Evolutionary conservation across 192 early-diverging fungal species (phyloP).

Genomic region (Backusella psychrophila): DNA sequence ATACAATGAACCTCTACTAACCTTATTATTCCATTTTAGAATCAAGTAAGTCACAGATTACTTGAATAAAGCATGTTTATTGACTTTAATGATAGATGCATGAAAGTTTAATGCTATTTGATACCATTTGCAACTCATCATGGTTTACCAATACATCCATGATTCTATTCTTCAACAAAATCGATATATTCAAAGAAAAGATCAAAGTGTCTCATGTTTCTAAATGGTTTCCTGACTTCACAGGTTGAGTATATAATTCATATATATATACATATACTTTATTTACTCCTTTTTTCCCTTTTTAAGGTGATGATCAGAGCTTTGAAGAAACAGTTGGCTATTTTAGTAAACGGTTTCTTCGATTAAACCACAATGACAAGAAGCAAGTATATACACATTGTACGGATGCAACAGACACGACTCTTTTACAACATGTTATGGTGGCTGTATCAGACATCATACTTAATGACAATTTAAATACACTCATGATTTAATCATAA

Average conservation of each 20-base stretch:
- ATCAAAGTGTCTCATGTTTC: constrained; percentile 41
- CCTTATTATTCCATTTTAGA: constrained; percentile 3
- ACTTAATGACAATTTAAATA: constrained; percentile 41
- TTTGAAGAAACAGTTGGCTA: constrained; percentile 31
- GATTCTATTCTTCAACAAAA: constrained; percentile 62
- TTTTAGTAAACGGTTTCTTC: constrained; percentile 42
- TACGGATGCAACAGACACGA: constrained; percentile 54
- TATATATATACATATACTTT: too few relatives aligned
- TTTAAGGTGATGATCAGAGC: constrained; percentile 11
- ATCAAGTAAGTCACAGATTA: constrained; percentile 15
- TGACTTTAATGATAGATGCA: constrained; percentile 39
- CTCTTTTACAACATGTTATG: constrained; percentile 50
- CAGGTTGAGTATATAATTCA: constrained; percentile 4
- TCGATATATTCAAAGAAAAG: constrained; percentile 56
- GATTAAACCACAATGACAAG: constrained; percentile 40
- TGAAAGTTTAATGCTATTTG: constrained; percentile 56
- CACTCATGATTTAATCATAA: constrained; percentile 20
- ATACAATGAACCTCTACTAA: too few relatives aligned
- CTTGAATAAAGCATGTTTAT: neutral
- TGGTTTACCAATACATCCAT: constrained; percentile 62
- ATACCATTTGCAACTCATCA: constrained; percentile 56
- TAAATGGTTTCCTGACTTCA: constrained; percentile 55
- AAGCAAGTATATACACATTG: constrained; percentile 55
- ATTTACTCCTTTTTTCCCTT: too few relatives aligned
- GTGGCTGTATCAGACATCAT: constrained; percentile 40